These are phyloP conservation scores for Polyporus arcularius DNA, from an alignment of 768 basidiomycete genomes.

Conservation along the genomic window DNA sequence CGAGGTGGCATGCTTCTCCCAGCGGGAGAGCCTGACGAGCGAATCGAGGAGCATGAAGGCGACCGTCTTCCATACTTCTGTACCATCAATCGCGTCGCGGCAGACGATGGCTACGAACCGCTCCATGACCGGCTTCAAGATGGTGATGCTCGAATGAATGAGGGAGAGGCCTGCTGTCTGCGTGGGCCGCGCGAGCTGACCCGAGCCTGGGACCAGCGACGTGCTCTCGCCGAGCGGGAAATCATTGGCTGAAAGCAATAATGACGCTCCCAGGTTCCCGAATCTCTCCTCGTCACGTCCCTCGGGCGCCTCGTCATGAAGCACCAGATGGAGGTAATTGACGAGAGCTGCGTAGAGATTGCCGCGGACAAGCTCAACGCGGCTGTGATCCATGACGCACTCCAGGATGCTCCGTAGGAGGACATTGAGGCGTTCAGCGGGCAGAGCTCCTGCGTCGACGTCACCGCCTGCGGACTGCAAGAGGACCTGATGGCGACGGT, in stretches of 20 bases:
- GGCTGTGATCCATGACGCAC: slow-evolving; percentile 73
- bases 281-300: not conserved
- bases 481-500: slow-evolving; percentile 67
- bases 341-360: slow-evolving; percentile 92
- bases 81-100: slow-evolving; percentile 92
- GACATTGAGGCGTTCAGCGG: slow-evolving; percentile 75
- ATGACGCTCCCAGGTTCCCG: slow-evolving; percentile 15
- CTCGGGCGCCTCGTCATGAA: slow-evolving; percentile 13
- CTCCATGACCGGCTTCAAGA: slow-evolving; percentile 71
- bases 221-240: slow-evolving; percentile 40
- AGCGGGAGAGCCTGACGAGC: slow-evolving; percentile 67
- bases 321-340: slow-evolving; percentile 84
- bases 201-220: slow-evolving; percentile 17
- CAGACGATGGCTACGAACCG: slow-evolving; percentile 71
- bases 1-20: slow-evolving; percentile 67
- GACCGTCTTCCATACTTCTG: slow-evolving; percentile 96
- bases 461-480: slow-evolving; percentile 67
- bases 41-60: slow-evolving; percentile 90
- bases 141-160: slow-evolving; percentile 60
- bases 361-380: slow-evolving; percentile 84
- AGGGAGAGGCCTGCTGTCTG: slow-evolving; percentile 41
- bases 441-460: slow-evolving; percentile 65
- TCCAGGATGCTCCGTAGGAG: slow-evolving; percentile 77
- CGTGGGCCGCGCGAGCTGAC: slow-evolving; percentile 5
- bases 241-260: slow-evolving; percentile 32